Evolutionary conservation across 495 filamentous ascomycete genomes (phyloP), one percentile per base, ranked within the genome.

Genomic region (Aspergillus nidulans): DNA sequence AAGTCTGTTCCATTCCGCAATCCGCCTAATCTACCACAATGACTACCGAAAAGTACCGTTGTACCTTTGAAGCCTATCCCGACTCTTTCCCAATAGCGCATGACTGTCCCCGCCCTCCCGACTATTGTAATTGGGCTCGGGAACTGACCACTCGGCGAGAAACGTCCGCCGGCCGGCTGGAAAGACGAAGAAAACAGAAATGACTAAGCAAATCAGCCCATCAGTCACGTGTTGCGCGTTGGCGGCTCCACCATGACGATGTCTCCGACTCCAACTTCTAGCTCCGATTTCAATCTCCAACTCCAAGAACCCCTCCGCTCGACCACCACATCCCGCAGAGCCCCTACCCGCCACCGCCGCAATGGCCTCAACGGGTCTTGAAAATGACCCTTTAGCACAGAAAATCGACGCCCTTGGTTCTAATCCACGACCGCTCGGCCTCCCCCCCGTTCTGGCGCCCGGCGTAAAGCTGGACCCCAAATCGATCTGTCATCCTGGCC

Each of bases 401-500:
- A 41, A 42, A 53, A 60, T 51, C 55, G 54, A 26, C 30, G 9
- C 9, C 9, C 30, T 34, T 34, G 30, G 8, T 12, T 34, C 30
- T 12, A 6, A 12, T 12, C 16, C 26, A 9, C 26, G 30, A 18
- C 15, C 36, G 3, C 18, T 65, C 30, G 5, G 1, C 4, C 8
- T 39, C 4, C 15, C 36, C 13, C 15, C 36, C 2, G 15, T 18
- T 16, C 42, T 45, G 2, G 42, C 20, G 12, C 42, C 42, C 23
- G 42, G 24, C 8, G 21, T 42, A 13, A 7, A 13, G n/a, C 26
- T 56, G 36, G 44, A 44, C n/a, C 54, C 54, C 32, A 38, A 50
- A 1, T 26, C 49, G 1, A 48, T 56, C 38, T 19, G 7, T 8
- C 43, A 23, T 15, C 69, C 69, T 0, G 67, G 70, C 26, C 53